Conservation (phyloP, 352 stramenopile genomes). For the Phytophthora crassamura region DNA sequence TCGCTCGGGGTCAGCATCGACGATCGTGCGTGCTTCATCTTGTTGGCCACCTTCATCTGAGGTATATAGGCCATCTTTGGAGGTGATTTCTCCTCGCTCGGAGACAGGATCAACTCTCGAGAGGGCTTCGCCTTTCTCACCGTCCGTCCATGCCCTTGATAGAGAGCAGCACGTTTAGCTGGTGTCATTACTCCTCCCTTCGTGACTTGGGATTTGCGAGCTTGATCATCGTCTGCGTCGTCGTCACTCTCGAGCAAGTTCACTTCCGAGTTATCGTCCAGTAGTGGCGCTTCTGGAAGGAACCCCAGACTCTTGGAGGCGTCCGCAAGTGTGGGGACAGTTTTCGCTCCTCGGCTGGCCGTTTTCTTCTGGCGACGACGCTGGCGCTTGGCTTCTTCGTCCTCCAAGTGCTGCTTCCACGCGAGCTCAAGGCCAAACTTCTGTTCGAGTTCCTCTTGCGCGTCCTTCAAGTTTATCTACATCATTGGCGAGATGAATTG, state of each 20-base stretch:
- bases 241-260: neutral
- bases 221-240: neutral
- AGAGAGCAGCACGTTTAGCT: constrained; percentile 15
- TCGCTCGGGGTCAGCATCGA: constrained; percentile 16
- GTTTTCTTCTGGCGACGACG: constrained; percentile 40
- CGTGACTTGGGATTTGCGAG: neutral
- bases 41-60: constrained; percentile 25
- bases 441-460: constrained; percentile 65
- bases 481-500: neutral
- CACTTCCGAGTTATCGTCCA: neutral
- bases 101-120: neutral
- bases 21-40: constrained; percentile 17
- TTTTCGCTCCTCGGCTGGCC: constrained; percentile 3
- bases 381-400: constrained; percentile 45
- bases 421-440: constrained; percentile 57
- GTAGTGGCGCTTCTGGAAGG: neutral
- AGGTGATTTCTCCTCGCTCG: constrained; percentile 2
- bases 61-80: neutral
- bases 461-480: constrained; percentile 50
- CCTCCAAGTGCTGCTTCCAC: constrained; percentile 58
- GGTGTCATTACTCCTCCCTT: constrained; percentile 6
- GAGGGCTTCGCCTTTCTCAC: too few relatives aligned
- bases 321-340: neutral
- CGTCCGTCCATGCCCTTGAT: too few relatives aligned
- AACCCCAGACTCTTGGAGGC: neutral